Evolutionary conservation across 164 flowering plant species (phyloP), one percentile per base, ranked within the genome.

Genomic region (Echeveria elegans): DNA sequence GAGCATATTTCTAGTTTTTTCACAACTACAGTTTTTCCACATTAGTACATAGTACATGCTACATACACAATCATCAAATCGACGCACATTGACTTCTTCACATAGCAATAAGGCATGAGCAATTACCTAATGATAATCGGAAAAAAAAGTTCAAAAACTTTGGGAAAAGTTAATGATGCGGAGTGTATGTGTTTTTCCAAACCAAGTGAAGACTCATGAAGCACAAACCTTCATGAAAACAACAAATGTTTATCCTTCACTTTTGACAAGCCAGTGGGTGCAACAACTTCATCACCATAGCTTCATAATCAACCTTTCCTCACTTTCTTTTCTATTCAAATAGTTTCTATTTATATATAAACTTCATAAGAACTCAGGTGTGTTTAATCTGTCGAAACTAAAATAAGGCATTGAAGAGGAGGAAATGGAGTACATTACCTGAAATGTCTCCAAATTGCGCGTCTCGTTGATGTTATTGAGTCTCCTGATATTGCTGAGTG

Each of bases 241-340:
- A 53, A 24, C 31, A 26, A 9, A 53, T 53, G 31, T 24, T 2
- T 15, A 26, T 26, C 16, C 31, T 9, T 26, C 2, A 24, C 31
- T 56, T 63, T 63, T 68, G 60, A 72, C 73, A 64, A 72, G 75
- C 80, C 40, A 85, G 89, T 80, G 82, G 89, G 83, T 85, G 80
- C 81, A 83, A 80, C 89, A 79, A 85, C 89, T 82, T 65, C 43
- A 26, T 29, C 61, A 56, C 2, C 61, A 28, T 24, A 10, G 30
- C 30, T 48, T 67, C 38, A 62, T 50, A 70, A 56, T 45, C 66
- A 66, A 70, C 36, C 23, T 48, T 58, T 66, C 37, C 47, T 15
- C 47, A 14, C 47, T 43, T 56, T 69, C 30, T 65, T 69, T 40
- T 23, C 70, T 41, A 63, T 69, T 34, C 30, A 56, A 1, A 28